Conservation (phyloP, 2,329 filamentous ascomycete species). For the Beauveria sp. region DNA sequence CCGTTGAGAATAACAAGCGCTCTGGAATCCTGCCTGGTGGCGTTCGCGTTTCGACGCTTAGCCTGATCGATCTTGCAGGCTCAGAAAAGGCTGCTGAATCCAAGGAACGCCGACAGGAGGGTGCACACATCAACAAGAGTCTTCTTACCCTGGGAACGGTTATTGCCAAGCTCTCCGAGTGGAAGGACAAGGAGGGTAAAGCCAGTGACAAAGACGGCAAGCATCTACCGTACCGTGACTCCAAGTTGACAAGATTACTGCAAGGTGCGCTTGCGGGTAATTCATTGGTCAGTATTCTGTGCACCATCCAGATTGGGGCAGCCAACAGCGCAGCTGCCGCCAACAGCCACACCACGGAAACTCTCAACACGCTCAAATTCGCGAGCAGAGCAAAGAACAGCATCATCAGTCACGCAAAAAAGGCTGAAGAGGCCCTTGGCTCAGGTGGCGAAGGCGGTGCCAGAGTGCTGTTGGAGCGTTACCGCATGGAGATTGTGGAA, state of each 20-base stretch:
- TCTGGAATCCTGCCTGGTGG: conserved; percentile 71
- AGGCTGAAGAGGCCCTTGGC: conserved; percentile 80
- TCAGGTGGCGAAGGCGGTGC: conserved; percentile 77
- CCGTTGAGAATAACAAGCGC: conserved; percentile 52
- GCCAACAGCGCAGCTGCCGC: conserved; percentile 62
- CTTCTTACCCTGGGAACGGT: conserved; percentile 91
- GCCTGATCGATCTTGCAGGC: conserved; percentile 90
- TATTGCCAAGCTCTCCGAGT: conserved; percentile 83
- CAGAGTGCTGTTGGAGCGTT: conserved; percentile 81
- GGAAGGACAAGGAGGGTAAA: conserved; percentile 74
- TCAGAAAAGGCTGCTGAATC: conserved; percentile 93
- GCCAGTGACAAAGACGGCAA: conserved; percentile 74
- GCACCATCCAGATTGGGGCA: conserved; percentile 86
- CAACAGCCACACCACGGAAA: conserved; percentile 75
- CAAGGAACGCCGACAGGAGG: conserved; percentile 89
- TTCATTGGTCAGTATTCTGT: conserved; percentile 93
- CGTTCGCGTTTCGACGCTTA: conserved; percentile 89
- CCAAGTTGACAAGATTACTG: conserved; percentile 87
- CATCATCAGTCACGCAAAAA: conserved; percentile 94
- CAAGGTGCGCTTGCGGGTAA: conserved; percentile 90
- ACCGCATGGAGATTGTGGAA: conserved; percentile 85
- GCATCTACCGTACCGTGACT: conserved; percentile 93
- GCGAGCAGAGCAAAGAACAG: conserved; percentile 95
- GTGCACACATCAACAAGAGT: conserved; percentile 98
- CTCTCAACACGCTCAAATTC: conserved; percentile 93